Evolutionary conservation across 139 green algal genomes (phyloP).

Genomic region (Nannochloris sp.): DNA sequence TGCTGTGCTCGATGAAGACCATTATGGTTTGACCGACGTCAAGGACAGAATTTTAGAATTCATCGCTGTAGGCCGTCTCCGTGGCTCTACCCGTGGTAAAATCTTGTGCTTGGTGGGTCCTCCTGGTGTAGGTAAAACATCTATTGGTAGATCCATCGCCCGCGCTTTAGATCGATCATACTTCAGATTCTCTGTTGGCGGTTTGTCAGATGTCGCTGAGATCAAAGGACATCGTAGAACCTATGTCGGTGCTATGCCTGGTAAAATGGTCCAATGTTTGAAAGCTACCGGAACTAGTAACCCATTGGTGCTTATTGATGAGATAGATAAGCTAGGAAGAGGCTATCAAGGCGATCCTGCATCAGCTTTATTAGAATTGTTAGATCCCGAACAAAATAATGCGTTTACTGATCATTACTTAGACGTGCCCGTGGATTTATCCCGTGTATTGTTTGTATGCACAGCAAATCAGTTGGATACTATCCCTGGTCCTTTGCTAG

Average conservation of each 20-base stretch:
- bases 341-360: slow-evolving; percentile 81
- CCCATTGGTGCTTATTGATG: slow-evolving; percentile 95
- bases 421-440: slow-evolving; percentile 92
- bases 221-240: slow-evolving; percentile 94
- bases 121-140: slow-evolving; percentile 93
- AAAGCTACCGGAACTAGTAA: slow-evolving; percentile 80
- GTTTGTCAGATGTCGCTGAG: slow-evolving; percentile 90
- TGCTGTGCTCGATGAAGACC: slow-evolving; percentile 86
- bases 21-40: slow-evolving; percentile 92
- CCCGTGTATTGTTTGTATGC: slow-evolving; percentile 85
- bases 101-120: slow-evolving; percentile 92
- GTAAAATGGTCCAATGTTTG: slow-evolving; percentile 97
- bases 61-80: slow-evolving; percentile 84
- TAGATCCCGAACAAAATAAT: slow-evolving; percentile 96
- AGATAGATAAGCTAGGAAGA: slow-evolving; percentile 92
- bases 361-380: slow-evolving; percentile 89
- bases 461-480: slow-evolving; percentile 95
- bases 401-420: slow-evolving; percentile 96
- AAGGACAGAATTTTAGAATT: slow-evolving; percentile 98
- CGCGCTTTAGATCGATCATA: slow-evolving; percentile 76
- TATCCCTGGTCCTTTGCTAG: slow-evolving; percentile 88
- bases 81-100: slow-evolving; percentile 78
- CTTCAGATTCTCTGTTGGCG: slow-evolving; percentile 88
- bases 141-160: slow-evolving; percentile 81
- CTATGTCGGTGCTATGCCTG: slow-evolving; percentile 97